A percentile compares a stretch with the other conserved stretches of the same genome.
Evolutionary conservation across 306 rosid species (phyloP).

Genomic region (Urtica urens): DNA sequence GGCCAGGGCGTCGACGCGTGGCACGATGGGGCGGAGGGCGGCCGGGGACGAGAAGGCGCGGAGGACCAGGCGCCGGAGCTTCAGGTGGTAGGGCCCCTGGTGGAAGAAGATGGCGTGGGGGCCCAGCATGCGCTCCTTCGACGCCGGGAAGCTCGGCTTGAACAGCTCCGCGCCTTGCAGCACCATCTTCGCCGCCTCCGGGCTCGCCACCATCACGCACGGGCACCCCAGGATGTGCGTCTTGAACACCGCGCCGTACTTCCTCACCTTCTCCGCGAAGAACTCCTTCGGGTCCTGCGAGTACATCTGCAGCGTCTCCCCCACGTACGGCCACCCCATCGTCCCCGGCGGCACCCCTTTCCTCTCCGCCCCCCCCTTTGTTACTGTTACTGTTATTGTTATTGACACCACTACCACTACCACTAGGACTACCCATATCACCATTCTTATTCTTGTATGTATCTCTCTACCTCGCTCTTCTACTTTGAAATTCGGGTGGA

Average conservation of each 20-base stretch:
- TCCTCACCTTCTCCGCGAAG: slow-evolving; percentile 44
- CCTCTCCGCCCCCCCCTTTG: no score
- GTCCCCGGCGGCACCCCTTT: slow-evolving; percentile 90
- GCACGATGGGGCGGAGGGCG: slow-evolving; percentile 34
- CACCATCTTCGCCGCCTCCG: slow-evolving; percentile 84
- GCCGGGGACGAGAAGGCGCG: slow-evolving; percentile 84
- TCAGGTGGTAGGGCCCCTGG: slow-evolving; percentile 88
- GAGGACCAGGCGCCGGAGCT: slow-evolving; percentile 73
- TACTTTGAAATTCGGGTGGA: no score
- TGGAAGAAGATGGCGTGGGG: slow-evolving; percentile 85
- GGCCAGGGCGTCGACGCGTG: slow-evolving; percentile 65
- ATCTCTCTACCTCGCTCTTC: no score
- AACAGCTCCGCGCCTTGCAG: slow-evolving; percentile 62
- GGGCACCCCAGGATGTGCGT: slow-evolving; percentile 97
- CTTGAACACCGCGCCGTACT: slow-evolving; percentile 93
- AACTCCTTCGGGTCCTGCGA: slow-evolving; percentile 91
- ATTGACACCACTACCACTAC: no score
- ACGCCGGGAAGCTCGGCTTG: slow-evolving; percentile 90
- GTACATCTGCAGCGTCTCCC: slow-evolving; percentile 88
- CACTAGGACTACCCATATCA: no score
- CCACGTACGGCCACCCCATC: slow-evolving; percentile 78
- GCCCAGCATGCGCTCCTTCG: slow-evolving; percentile 95
- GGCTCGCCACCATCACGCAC: slow-evolving; percentile 85
- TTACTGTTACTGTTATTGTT: no score
- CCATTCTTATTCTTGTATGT: no score